Evolutionary conservation across 495 filamentous ascomycete genomes (phyloP).

Genomic region (Amorphotheca resinae): DNA sequence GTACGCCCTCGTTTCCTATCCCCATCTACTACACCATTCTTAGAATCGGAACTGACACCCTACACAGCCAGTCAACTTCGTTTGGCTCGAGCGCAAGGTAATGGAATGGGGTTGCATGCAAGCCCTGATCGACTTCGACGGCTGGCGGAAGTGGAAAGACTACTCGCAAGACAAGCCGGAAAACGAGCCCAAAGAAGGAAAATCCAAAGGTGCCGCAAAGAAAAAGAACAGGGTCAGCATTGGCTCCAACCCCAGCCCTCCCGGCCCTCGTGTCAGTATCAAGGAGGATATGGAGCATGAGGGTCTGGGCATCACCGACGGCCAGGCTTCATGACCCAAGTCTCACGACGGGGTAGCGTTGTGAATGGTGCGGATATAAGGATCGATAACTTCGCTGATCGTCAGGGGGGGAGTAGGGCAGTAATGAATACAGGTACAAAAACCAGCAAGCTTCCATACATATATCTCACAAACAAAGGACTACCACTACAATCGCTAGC

Average conservation of each 20-base stretch:
- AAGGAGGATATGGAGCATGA: not conserved
- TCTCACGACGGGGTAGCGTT: too few species aligned
- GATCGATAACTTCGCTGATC: too few species aligned
- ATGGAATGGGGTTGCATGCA: conserved; percentile 99
- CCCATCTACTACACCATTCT: conserved; percentile 1
- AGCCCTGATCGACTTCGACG: conserved; percentile 95
- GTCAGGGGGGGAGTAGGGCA: too few species aligned
- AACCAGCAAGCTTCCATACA: too few species aligned
- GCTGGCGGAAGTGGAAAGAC: conserved; percentile 95
- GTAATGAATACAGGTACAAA: too few species aligned
- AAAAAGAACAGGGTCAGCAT: not conserved
- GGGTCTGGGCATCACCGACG: too few species aligned
- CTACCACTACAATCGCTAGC: too few species aligned
- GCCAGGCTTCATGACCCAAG: too few species aligned
- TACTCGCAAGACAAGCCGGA: conserved; percentile 30
- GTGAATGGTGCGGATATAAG: too few species aligned
- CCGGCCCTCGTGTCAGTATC: not conserved
- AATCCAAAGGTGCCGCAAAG: not conserved
- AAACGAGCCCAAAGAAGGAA: not conserved
- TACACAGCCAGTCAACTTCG: conserved; percentile 81
- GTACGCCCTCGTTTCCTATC: conserved; percentile 34
- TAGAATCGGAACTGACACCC: conserved; percentile 6
- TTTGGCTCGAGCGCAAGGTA: conserved; percentile 93
- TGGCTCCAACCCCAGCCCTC: not conserved
- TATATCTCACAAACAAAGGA: too few species aligned